Evolutionary conservation across 768 basidiomycete genomes (phyloP).

Genomic region (Candolleomyces aberdarensis): DNA sequence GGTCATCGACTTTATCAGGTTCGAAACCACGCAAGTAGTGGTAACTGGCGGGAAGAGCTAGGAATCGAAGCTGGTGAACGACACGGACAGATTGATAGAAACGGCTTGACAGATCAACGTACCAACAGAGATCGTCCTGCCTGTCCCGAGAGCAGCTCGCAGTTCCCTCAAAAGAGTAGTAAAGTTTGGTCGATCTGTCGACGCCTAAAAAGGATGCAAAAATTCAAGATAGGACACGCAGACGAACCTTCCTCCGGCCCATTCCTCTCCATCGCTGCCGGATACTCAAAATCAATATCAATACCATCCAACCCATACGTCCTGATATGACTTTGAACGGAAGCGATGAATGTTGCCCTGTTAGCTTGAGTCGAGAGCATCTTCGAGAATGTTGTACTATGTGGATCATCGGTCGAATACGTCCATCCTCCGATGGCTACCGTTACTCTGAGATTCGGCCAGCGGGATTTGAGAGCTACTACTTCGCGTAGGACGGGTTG

Average conservation of each 20-base stretch:
- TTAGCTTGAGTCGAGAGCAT: constrained; percentile 13
- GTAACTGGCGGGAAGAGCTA: constrained; percentile 16
- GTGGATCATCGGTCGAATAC: constrained; percentile 15
- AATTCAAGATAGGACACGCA: not conserved
- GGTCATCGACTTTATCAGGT: constrained; percentile 18
- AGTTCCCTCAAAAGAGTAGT: too few relatives aligned
- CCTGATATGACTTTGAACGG: constrained; percentile 12
- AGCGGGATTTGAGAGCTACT: constrained; percentile 7
- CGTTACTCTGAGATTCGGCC: constrained; percentile 13
- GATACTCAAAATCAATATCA: constrained; percentile 23
- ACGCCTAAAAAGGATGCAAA: too few relatives aligned
- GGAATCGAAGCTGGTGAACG: too few relatives aligned
- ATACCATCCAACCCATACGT: constrained; percentile 16
- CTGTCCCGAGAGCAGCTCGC: too few relatives aligned
- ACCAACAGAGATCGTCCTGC: too few relatives aligned
- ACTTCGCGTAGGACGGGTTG: constrained; percentile 9
- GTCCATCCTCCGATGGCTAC: constrained; percentile 21
- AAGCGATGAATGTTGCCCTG: constrained; percentile 17
- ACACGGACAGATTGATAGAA: too few relatives aligned
- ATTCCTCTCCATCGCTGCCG: constrained; percentile 15
- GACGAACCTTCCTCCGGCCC: constrained; percentile 17
- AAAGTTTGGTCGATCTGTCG: too few relatives aligned
- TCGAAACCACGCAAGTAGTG: constrained; percentile 21
- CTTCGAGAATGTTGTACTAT: constrained; percentile 7
- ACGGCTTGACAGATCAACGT: constrained; percentile 5